Base-by-base conservation (phyloP, 768 basidiomycete genomes). In the Boletus sp. region DNA sequence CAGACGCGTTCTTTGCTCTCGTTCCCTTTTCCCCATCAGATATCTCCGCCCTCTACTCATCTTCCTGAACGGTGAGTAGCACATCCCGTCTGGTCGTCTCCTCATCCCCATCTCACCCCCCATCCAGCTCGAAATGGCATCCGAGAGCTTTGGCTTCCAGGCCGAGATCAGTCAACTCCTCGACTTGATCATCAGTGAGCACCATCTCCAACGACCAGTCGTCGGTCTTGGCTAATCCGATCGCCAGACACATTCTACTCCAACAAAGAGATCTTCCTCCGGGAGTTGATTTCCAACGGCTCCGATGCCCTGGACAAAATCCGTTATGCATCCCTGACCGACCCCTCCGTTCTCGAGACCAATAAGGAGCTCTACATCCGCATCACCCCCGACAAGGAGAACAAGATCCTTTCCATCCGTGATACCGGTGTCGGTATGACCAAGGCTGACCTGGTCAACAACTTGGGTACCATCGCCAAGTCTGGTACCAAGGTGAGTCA, bases 181-280 rank as follows among this genome's bases (percentile, higher is more conserved):
- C 62, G 96, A 98, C 81, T 79, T 98, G 71, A 98, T 98, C 81
- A 98, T 98, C 84, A 98, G 90, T 93, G 68, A 55, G 90, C 76
- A 11, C 50, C 42, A 1, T 37, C 33, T 42, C 23, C 4, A 38
- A 27, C 56, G 43, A 15, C 49, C 21, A 25, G 50, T 39, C n/a
- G 1, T 33, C 3, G 2, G 2, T 41, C 42, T 42, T 4, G 30
- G 47, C 50, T 69, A 29, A 67, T 43, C 5, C 9, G 50, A 38
- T 65, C 43, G 10, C 19, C 61, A 92, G 90, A 98, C 82, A 98
- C 96, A 59, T 98, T 98, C 87, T 99, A 98, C 86, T 97, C 94
- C 58, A 98, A 99, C 87, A 99, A 99, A 83, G 96, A 98, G 79
- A 98, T 99, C 75, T 98, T 98, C 85, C 87, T 99, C 64, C 91